Evolutionary conservation across 192 early-diverging fungal species (phyloP), one percentile per base, ranked within the genome.

Genomic region (Geranomyces michiganensis): DNA sequence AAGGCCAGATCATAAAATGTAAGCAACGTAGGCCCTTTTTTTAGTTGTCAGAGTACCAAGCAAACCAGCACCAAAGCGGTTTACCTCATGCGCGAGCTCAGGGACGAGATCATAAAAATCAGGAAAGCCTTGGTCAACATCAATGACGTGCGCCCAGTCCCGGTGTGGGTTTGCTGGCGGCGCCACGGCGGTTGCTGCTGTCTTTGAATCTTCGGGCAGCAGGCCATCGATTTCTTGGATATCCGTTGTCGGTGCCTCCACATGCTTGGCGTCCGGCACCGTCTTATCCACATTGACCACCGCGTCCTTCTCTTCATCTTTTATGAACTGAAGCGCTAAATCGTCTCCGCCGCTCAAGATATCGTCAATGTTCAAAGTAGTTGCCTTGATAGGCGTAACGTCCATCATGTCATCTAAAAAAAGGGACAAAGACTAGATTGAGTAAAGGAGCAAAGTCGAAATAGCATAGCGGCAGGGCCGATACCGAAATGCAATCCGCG

Each of bases 81-180:
- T 41, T 74, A 91, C 90, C 53, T 85, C 60, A 70, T 88, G 87
- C 6, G 95, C 97, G 79, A 95, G 84, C 62, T 93, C 89, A 0
- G 97, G 97, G 0, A 97, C 94, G 9, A 93, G 76, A 29, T 93
- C 90, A 68, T 93, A 80, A 65, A 99, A 99, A 71, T 99, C 90
- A 24, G 89, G 85, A 71, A 99, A 94, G 8, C 85, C 86, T n/a
- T 86, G 82, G 33, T 91, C 90, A 21, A 95, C 88, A 73, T 97
- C 91, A 17, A 99, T 87, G 44, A 92, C 87, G 70, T 99, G 95
- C 7, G 96, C 95, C 96, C 96, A 99, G 46, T 81, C 82, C 32
- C 56, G 62, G 31, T 70, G 59, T 10, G 56, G 27, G 29, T 27
- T 29, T 60, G 2, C 31, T 7, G 58, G 43, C 22, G 59, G 33